phyloP scores from a whole-genome alignment of 805 yeast species.

The Lachancea lanzarotensis region DNA sequence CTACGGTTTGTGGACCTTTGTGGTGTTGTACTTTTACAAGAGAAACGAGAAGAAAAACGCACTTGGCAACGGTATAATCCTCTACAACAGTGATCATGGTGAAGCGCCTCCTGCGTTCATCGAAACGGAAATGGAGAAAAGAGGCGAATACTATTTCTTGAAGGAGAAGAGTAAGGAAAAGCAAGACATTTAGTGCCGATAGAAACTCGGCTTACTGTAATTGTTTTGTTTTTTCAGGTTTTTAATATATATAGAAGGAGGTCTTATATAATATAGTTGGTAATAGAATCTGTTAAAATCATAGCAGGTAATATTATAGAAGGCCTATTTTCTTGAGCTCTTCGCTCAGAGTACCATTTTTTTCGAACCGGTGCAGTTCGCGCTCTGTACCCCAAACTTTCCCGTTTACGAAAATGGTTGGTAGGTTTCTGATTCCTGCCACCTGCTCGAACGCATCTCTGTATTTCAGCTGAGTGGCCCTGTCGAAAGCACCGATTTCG shows the following conservation, averaged over 20 bases:
- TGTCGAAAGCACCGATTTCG: constrained; percentile 35
- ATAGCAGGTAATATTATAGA: constrained; percentile 7
- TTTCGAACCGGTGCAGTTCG: constrained; percentile 28
- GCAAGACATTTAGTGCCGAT: too few species aligned
- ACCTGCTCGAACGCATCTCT: constrained; percentile 29
- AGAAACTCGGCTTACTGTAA: too few species aligned
- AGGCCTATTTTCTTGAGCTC: constrained; percentile 27
- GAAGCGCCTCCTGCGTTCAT: constrained; percentile 26
- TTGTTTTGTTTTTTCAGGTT: too few species aligned
- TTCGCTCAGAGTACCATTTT: constrained; percentile 17
- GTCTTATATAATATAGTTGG: too few species aligned
- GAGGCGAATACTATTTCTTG: constrained; percentile 26
- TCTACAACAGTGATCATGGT: constrained; percentile 38
- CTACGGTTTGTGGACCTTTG: constrained; percentile 44
- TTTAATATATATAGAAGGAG: too few species aligned
- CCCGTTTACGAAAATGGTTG: constrained; percentile 31
- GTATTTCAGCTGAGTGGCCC: constrained; percentile 27
- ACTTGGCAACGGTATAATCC: constrained; percentile 41
- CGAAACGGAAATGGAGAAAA: constrained; percentile 21
- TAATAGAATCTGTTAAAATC: neutral
- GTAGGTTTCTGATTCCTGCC: constrained; percentile 31
- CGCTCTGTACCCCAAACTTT: constrained; percentile 31
- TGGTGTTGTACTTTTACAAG: constrained; percentile 48
- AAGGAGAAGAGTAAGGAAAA: constrained; percentile 2
- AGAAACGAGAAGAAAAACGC: constrained; percentile 44